Evolutionary conservation across 352 stramenopile genomes (phyloP).

Genomic region (Blastocystis sp.): DNA sequence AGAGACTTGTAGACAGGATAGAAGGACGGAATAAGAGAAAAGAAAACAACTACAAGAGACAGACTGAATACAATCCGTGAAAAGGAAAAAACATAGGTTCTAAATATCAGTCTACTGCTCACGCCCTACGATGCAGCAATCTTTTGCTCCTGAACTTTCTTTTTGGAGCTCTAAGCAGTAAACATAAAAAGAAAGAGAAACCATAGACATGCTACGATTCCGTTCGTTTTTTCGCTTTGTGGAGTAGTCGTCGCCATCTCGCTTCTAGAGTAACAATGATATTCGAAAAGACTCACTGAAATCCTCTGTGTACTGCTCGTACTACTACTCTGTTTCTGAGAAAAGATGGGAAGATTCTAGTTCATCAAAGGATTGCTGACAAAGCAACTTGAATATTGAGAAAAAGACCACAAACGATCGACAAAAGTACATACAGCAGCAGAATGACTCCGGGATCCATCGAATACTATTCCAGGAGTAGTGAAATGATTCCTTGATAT

Average conservation of each 20-base stretch:
- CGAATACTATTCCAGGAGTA: not conserved
- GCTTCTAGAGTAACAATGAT: not conserved
- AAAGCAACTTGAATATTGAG: not conserved
- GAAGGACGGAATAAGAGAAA: conserved; percentile 21
- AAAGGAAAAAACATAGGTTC: not conserved
- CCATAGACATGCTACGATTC: not conserved
- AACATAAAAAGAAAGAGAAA: not conserved
- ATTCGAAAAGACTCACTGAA: too few relatives aligned
- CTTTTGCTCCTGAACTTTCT: not conserved
- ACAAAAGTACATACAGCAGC: not conserved
- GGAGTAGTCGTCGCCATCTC: not conserved
- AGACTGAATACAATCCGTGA: not conserved
- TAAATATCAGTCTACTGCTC: not conserved
- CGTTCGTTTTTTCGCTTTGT: not conserved
- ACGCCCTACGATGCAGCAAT: not conserved
- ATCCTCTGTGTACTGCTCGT: too few relatives aligned
- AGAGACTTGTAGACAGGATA: conserved; percentile 46
- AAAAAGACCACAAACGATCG: not conserved
- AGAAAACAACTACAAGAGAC: not conserved
- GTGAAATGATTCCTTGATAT: not conserved
- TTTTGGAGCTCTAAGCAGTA: not conserved
- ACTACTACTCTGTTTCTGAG: too few relatives aligned
- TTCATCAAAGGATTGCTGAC: too few relatives aligned
- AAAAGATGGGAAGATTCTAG: not conserved
- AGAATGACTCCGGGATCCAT: not conserved